A percentile compares a stretch with the other conserved stretches of the same genome.
These are phyloP conservation scores for Hypericum perforatum DNA, from an alignment of 345 rosid genomes.

Conservation along the genomic window DNA sequence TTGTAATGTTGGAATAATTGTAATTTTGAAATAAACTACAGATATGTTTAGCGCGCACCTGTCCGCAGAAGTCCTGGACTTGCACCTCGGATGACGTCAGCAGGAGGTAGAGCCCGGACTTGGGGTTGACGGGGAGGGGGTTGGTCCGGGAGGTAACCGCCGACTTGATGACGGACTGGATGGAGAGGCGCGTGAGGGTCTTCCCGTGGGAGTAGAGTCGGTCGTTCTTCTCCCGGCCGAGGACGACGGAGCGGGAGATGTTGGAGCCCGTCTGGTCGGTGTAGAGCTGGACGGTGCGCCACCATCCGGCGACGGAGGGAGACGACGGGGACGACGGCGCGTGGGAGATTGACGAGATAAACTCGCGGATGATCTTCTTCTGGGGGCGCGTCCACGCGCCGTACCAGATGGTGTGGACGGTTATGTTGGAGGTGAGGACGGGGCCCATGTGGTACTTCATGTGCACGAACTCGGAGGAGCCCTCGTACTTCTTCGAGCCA, in stretches of 20 bases:
- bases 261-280: slow-evolving; percentile 94
- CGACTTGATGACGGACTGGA: slow-evolving; percentile 64
- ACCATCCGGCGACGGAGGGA: slow-evolving; percentile 72
- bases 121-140: slow-evolving; percentile 72
- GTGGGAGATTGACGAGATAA: slow-evolving; percentile 67
- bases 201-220: slow-evolving; percentile 46
- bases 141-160: slow-evolving; percentile 46
- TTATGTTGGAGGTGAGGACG: slow-evolving; percentile 80
- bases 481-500: slow-evolving; percentile 55
- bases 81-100: slow-evolving; percentile 67
- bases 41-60: slow-evolving; percentile 43
- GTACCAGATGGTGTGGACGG: slow-evolving; percentile 87
- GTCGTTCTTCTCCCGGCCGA: slow-evolving; percentile 71
- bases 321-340: slow-evolving; percentile 22
- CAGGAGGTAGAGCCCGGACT: slow-evolving; percentile 72
- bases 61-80: slow-evolving; percentile 86
- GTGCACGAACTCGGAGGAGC: slow-evolving; percentile 70
- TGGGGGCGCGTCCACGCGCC: slow-evolving; percentile 61
- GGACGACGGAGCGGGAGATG: slow-evolving; percentile 49
- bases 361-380: slow-evolving; percentile 62
- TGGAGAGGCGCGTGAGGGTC: slow-evolving; percentile 59
- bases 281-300: slow-evolving; percentile 80
- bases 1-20: too few relatives aligned
- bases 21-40: too few relatives aligned
- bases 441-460: slow-evolving; percentile 99